A percentile compares a stretch with the other conserved stretches of the same genome.
Conservation (phyloP, 768 basidiomycete genomes). For the Lyophyllum semitale region DNA sequence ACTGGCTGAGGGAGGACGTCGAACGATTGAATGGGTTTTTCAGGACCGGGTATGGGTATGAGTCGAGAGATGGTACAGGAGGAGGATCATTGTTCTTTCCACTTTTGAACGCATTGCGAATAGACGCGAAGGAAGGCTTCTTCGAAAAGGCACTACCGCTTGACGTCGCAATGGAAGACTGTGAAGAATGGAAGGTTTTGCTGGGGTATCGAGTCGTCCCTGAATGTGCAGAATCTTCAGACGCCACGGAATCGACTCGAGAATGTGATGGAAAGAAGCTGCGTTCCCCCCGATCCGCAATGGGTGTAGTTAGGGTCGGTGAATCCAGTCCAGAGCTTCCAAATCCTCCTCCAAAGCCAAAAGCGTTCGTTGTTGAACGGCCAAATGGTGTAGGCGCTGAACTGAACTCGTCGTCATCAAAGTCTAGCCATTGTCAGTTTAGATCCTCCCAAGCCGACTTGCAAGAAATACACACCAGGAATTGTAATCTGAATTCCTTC, state of each 20-base stretch:
- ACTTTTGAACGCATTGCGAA: conserved; percentile 85
- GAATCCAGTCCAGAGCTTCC: conserved; percentile 64
- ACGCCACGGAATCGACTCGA: conserved; percentile 77
- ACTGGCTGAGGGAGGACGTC: conserved; percentile 70
- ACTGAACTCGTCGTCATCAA: conserved; percentile 73
- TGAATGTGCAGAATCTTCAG: conserved; percentile 74
- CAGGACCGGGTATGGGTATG: conserved; percentile 67
- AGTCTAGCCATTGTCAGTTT: conserved; percentile 48
- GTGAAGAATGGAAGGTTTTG: conserved; percentile 71
- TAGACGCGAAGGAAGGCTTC: conserved; percentile 84
- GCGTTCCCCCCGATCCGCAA: conserved; percentile 52
- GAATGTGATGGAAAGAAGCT: conserved; percentile 68
- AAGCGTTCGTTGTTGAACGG: conserved; percentile 45
- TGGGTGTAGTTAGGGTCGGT: conserved; percentile 59
- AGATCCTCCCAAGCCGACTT: conserved; percentile 5
- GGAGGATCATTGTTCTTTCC: conserved; percentile 65
- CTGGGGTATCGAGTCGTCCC: conserved; percentile 49
- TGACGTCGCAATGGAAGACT: conserved; percentile 66
- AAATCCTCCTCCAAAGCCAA: conserved; percentile 45
- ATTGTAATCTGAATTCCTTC: conserved; percentile 67
- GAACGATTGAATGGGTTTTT: conserved; percentile 86
- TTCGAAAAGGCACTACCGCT: conserved; percentile 63
- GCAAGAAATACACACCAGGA: conserved; percentile 45
- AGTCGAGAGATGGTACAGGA: conserved; percentile 73
- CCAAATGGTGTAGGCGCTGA: conserved; percentile 72